phyloP scores from a whole-genome alignment of 129 eudicot species.

The Arctium minus region DNA sequence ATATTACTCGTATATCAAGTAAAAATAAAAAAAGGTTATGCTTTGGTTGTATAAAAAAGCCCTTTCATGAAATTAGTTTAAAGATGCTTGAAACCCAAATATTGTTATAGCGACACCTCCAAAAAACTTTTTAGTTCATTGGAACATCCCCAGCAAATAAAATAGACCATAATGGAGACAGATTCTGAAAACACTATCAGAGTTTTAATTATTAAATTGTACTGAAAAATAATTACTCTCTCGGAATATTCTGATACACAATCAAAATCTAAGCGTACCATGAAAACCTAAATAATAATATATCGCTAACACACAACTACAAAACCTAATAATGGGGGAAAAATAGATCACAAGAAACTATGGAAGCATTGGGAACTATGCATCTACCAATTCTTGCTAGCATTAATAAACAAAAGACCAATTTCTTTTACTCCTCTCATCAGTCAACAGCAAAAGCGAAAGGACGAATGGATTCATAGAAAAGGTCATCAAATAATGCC shows the following conservation, averaged over 20 bases:
- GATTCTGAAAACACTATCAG: slow-evolving; percentile 54
- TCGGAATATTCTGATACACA: slow-evolving; percentile 26
- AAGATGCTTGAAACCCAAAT: background rate
- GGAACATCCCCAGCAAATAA: slow-evolving; percentile 25
- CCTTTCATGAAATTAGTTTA: background rate
- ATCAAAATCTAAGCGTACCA: slow-evolving; percentile 7
- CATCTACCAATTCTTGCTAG: slow-evolving; percentile 4
- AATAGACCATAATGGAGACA: slow-evolving; percentile 33
- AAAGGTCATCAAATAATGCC: background rate
- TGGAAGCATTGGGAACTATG: slow-evolving; percentile 19
- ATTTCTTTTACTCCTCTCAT: slow-evolving; percentile 7
- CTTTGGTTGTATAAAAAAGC: background rate
- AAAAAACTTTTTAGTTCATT: slow-evolving; percentile 3
- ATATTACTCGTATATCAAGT: slow-evolving; percentile 8
- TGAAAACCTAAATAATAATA: slow-evolving; percentile 11
- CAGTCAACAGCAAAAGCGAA: slow-evolving; percentile 15
- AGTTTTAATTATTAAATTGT: slow-evolving; percentile 31
- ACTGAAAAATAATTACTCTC: slow-evolving; percentile 31
- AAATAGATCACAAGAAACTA: slow-evolving; percentile 2
- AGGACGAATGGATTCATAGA: slow-evolving; percentile 4
- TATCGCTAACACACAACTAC: slow-evolving; percentile 16
- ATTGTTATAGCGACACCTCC: slow-evolving; percentile 13
- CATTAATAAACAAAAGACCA: slow-evolving; percentile 2
- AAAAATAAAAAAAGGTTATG: slow-evolving; percentile 10
- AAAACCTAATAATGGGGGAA: background rate